Percentiles rank a stretch among this genome's conserved stretches.
These are phyloP conservation scores for Mucor lusitanicus DNA, from an alignment of 371 early-diverging fungal species.

Conservation along the genomic window DNA sequence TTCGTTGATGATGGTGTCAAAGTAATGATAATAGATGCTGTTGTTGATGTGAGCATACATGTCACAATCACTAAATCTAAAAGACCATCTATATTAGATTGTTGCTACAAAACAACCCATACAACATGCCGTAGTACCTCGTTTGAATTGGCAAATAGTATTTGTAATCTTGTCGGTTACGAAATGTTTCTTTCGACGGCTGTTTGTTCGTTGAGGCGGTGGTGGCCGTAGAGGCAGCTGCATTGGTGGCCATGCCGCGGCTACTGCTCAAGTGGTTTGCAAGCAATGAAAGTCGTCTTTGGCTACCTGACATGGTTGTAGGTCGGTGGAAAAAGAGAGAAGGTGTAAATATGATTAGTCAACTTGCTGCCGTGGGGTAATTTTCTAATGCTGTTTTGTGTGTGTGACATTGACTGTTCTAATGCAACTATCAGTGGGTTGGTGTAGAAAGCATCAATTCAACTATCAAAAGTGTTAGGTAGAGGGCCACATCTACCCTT, in stretches of 20 bases:
- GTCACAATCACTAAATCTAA: slow-evolving; percentile 63
- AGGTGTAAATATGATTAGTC: neutral
- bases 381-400: neutral
- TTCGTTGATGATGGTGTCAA: slow-evolving; percentile 63
- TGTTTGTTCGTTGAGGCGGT: neutral
- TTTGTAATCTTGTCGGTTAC: slow-evolving; percentile 38
- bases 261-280: slow-evolving; percentile 11
- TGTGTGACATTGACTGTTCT: neutral
- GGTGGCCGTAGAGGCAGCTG: neutral
- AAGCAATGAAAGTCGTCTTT: slow-evolving; percentile 18
- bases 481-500: no score
- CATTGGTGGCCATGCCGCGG: neutral
- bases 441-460: neutral
- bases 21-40: slow-evolving; percentile 58
- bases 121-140: slow-evolving; percentile 22
- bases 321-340: neutral
- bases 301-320: slow-evolving; percentile 1
- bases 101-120: neutral
- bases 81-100: neutral
- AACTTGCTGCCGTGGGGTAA: neutral
- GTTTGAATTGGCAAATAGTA: slow-evolving; percentile 49
- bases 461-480: no score
- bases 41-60: slow-evolving; percentile 70
- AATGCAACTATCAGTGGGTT: neutral
- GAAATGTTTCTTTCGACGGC: slow-evolving; percentile 15